Percentiles rank a stretch among this genome's conserved stretches.
Conservation (phyloP, 495 filamentous ascomycete genomes). For the Hypoxylon subgilvum region DNA sequence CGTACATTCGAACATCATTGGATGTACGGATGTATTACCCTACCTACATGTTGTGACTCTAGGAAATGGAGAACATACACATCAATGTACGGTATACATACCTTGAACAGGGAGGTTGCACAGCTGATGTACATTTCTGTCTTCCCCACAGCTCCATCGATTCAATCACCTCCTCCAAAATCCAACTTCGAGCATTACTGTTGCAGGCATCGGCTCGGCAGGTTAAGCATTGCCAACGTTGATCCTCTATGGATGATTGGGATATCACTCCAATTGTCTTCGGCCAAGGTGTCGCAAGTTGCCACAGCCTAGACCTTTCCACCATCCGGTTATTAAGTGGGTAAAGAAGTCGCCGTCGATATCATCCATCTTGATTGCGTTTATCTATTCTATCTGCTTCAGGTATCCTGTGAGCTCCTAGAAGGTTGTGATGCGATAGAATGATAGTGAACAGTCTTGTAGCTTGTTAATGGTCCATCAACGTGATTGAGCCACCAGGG, state of each 20-base stretch:
- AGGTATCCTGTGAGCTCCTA: too few species aligned
- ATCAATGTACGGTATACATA: background rate
- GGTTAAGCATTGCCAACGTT: conserved; percentile 11
- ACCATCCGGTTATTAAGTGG: background rate
- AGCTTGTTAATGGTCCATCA: too few species aligned
- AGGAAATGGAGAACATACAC: background rate
- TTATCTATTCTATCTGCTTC: background rate
- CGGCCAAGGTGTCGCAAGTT: conserved; percentile 1
- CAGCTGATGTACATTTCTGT: background rate
- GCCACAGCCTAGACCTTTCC: conserved; percentile 17
- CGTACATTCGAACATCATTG: too few species aligned
- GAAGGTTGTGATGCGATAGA: too few species aligned
- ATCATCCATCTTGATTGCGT: conserved; percentile 1
- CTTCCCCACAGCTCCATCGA: background rate
- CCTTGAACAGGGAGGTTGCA: conserved; percentile 2
- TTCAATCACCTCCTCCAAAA: background rate
- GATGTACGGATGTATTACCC: too few species aligned
- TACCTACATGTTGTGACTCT: too few species aligned
- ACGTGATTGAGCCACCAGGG: too few species aligned
- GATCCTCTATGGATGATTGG: conserved; percentile 12
- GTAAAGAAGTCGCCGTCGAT: too few species aligned
- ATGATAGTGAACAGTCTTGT: too few species aligned
- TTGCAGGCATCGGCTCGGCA: conserved; percentile 12
- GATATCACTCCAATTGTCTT: conserved; percentile 2
- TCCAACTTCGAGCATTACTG: background rate